Percentiles rank a stretch among this genome's conserved stretches.
Conservation (phyloP, 345 rosid species). For the Raphanus raphanistrum region DNA sequence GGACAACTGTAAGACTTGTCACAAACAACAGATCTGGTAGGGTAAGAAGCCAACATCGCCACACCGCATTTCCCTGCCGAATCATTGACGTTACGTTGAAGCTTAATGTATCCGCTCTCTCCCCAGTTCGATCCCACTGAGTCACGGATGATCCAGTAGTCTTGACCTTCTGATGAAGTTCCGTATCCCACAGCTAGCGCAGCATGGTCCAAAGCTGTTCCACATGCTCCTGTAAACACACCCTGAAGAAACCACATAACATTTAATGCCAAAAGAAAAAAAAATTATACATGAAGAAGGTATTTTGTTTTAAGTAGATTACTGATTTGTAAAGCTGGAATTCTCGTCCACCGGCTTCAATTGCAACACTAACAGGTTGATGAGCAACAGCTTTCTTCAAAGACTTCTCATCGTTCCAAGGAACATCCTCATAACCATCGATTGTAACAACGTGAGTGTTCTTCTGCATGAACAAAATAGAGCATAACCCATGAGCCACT, state of each 20-base stretch:
- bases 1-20: conserved; percentile 53
- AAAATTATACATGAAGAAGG: not conserved
- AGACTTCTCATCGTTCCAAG: conserved; percentile 54
- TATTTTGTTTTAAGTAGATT: not conserved
- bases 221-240: conserved; percentile 28
- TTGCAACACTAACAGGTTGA: conserved; percentile 70
- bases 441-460: conserved; percentile 52
- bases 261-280: not conserved
- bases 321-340: conserved; percentile 61
- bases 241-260: conserved; percentile 24
- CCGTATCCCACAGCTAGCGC: conserved; percentile 28
- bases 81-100: conserved; percentile 18
- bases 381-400: conserved; percentile 62
- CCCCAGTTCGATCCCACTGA: conserved; percentile 28
- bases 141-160: conserved; percentile 23
- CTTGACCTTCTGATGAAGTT: conserved; percentile 14
- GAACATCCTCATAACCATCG: conserved; percentile 64
- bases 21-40: conserved; percentile 41
- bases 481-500: not conserved
- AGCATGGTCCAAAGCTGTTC: conserved; percentile 11
- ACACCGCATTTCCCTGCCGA: not conserved
- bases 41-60: not conserved
- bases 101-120: conserved; percentile 20
- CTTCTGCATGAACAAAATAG: conserved; percentile 26
- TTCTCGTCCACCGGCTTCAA: conserved; percentile 72